Conservation (phyloP, 257 asterid genomes). For the Mitragyna speciosa region DNA sequence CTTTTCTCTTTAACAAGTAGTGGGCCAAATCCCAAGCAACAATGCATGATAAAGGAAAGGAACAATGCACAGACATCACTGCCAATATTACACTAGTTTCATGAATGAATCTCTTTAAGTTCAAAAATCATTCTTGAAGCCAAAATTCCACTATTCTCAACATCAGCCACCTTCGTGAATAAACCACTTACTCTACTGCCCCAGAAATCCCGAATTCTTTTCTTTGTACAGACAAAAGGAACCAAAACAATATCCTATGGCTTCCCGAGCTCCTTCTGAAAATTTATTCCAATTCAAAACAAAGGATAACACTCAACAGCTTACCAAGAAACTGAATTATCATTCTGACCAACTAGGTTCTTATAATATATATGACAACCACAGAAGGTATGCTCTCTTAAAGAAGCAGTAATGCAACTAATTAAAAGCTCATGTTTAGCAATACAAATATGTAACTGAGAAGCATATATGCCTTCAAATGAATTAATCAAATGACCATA, state of each 20-base stretch:
- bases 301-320: background rate
- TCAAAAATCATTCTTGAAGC: background rate
- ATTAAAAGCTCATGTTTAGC: background rate
- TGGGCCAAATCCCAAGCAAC: background rate
- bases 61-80: background rate
- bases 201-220: background rate
- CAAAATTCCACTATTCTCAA: background rate
- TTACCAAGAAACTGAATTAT: background rate
- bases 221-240: background rate
- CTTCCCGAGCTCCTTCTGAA: background rate
- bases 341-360: too few relatives aligned
- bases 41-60: background rate
- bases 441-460: background rate
- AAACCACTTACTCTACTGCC: background rate
- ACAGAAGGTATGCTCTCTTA: background rate
- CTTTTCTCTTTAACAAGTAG: background rate
- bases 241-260: background rate
- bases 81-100: background rate
- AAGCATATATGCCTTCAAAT: background rate
- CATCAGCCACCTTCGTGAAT: background rate
- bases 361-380: background rate
- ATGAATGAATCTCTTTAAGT: background rate
- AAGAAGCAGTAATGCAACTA: background rate
- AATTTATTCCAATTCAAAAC: background rate
- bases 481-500: background rate